phyloP scores from a whole-genome alignment of 2,329 filamentous ascomycete genomes.

The Diaporthe sp. region DNA sequence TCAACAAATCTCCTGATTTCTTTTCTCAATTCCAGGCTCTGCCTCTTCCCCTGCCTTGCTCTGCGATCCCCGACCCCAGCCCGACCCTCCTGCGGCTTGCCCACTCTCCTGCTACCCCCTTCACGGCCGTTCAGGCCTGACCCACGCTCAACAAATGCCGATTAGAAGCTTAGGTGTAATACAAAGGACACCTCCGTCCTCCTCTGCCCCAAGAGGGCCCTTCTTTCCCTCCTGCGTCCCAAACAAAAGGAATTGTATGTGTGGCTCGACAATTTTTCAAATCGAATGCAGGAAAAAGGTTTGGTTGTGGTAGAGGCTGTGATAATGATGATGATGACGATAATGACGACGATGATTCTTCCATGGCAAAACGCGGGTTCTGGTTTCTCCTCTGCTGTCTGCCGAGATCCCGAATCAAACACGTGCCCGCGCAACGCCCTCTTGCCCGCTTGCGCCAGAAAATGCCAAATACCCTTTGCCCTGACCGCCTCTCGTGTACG shows the following conservation, averaged over 20 bases:
- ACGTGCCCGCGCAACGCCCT: conserved; percentile 23
- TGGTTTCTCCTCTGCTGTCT: conserved; percentile 24
- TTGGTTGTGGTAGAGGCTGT: conserved; percentile 22
- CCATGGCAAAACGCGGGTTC: conserved; percentile 22
- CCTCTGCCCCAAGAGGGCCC: conserved; percentile 15
- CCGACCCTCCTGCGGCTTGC: neutral
- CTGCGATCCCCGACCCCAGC: neutral
- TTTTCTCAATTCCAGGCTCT: neutral
- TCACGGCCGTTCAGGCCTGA: conserved; percentile 44
- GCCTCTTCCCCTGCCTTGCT: neutral
- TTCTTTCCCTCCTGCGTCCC: conserved; percentile 16
- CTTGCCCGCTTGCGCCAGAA: conserved; percentile 40
- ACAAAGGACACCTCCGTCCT: conserved; percentile 27
- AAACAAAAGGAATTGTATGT: conserved; percentile 40
- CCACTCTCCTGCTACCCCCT: neutral
- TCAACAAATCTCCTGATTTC: conserved; percentile 22
- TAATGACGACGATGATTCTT: conserved; percentile 19
- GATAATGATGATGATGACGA: conserved; percentile 18
- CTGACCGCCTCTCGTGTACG: conserved; percentile 16
- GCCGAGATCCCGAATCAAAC: conserved; percentile 23
- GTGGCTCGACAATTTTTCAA: conserved; percentile 27
- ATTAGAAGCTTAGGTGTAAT: conserved; percentile 45
- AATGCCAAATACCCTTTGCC: conserved; percentile 40
- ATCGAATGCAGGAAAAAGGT: conserved; percentile 20
- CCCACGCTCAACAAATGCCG: conserved; percentile 54